phyloP scores from a whole-genome alignment of 2,329 filamentous ascomycete genomes.

The Nigrospora osmanthi region DNA sequence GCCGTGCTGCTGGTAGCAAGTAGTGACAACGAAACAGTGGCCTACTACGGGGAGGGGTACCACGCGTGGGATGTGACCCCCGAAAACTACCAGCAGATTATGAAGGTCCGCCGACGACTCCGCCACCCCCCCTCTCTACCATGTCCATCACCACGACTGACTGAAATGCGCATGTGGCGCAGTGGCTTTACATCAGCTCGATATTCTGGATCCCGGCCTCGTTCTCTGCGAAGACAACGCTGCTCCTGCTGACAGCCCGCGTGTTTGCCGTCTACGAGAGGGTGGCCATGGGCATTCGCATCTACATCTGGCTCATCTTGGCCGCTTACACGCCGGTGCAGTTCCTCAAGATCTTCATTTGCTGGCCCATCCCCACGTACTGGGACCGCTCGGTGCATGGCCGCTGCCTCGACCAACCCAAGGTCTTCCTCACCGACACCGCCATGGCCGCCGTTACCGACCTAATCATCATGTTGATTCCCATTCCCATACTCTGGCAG shows the following conservation, averaged over 20 bases:
- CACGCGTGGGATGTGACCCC: conserved; percentile 15
- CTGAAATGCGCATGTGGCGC: conserved; percentile 5
- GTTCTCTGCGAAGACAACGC: conserved; percentile 21
- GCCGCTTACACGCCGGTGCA: conserved; percentile 10
- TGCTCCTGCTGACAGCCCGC: conserved; percentile 22
- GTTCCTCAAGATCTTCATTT: background rate
- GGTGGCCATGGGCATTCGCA: conserved; percentile 16
- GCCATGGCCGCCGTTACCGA: conserved; percentile 23
- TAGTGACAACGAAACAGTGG: conserved; percentile 6
- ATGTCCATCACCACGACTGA: background rate
- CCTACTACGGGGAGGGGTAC: conserved; percentile 12
- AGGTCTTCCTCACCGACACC: conserved; percentile 24
- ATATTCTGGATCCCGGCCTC: conserved; percentile 20
- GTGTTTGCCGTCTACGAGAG: conserved; percentile 17
- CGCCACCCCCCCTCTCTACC: too few species aligned
- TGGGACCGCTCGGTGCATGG: background rate
- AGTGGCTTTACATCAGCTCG: conserved; percentile 20
- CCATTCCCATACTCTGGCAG: conserved; percentile 21
- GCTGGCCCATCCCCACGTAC: background rate
- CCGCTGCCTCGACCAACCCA: conserved; percentile 21
- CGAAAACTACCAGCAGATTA: background rate
- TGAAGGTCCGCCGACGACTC: background rate
- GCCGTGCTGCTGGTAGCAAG: background rate
- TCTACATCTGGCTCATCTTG: conserved; percentile 17
- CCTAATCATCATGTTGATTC: conserved; percentile 23